These are phyloP conservation scores for Hypoxylon sp. DNA, from an alignment of 2,329 filamentous ascomycete species.

Conservation along the genomic window DNA sequence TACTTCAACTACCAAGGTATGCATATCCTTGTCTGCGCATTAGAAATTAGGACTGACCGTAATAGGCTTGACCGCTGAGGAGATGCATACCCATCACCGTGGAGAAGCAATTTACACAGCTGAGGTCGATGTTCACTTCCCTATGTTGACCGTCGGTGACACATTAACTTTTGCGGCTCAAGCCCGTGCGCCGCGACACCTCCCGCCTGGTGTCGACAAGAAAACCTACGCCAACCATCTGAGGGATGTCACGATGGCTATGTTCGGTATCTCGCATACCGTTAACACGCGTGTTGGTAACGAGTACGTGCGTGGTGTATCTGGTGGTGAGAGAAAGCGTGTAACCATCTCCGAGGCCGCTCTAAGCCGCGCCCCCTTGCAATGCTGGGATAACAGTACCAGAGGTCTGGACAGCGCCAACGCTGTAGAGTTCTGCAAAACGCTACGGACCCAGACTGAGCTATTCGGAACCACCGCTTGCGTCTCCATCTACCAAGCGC, in stretches of 20 bases:
- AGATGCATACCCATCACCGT: constrained; percentile 84
- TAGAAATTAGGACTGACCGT: constrained; percentile 33
- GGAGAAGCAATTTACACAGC: constrained; percentile 91
- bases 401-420: constrained; percentile 82
- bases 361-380: constrained; percentile 72
- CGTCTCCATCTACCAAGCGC: constrained; percentile 82
- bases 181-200: constrained; percentile 74
- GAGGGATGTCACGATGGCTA: constrained; percentile 81
- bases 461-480: constrained; percentile 75
- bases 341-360: constrained; percentile 75
- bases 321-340: constrained; percentile 80
- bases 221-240: constrained; percentile 73
- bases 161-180: constrained; percentile 84
- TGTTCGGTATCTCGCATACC: constrained; percentile 82
- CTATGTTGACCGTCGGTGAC: constrained; percentile 81
- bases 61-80: constrained; percentile 73
- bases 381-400: constrained; percentile 81
- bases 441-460: constrained; percentile 74
- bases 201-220: constrained; percentile 71
- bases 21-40: background rate
- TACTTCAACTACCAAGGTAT: constrained; percentile 86
- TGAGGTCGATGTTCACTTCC: constrained; percentile 87
- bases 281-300: constrained; percentile 81
- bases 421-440: constrained; percentile 81
- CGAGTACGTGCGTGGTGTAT: constrained; percentile 81